phyloP scores from a whole-genome alignment of 1,139 yeast species.

The Tardiomyces depauwii region DNA sequence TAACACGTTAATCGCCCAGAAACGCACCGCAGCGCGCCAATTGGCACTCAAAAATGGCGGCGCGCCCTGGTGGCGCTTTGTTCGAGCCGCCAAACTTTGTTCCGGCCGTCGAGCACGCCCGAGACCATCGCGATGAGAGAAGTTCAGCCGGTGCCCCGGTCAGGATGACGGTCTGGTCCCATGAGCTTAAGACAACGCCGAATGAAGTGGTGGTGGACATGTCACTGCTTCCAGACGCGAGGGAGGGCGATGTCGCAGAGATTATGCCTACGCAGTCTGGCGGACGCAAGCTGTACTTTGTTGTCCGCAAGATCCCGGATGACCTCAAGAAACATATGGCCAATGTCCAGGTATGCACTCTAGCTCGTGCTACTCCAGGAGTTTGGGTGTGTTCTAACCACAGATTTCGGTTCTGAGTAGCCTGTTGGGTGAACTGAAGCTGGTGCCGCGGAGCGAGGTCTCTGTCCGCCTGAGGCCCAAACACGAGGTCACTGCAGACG shows the following conservation, averaged over 20 bases:
- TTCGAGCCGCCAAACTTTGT: conserved; percentile 12
- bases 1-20: no score
- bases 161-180: conserved; percentile 54
- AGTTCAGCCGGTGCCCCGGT: conserved; percentile 10
- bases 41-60: background rate
- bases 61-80: background rate
- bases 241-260: conserved; percentile 69
- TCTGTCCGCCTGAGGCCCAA: conserved; percentile 40
- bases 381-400: conserved; percentile 3
- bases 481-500: conserved; percentile 55
- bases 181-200: conserved; percentile 49
- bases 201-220: conserved; percentile 57
- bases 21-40: no score
- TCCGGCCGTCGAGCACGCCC: conserved; percentile 11
- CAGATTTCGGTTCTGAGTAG: conserved; percentile 51
- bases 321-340: conserved; percentile 1
- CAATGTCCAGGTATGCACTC: conserved; percentile 18
- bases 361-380: background rate
- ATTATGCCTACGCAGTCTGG: conserved; percentile 31
- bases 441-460: conserved; percentile 56
- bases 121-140: background rate
- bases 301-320: conserved; percentile 3
- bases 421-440: conserved; percentile 48
- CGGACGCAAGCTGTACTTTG: conserved; percentile 10
- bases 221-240: conserved; percentile 42